These are phyloP conservation scores for Neohortaea acidophila DNA, from an alignment of 495 filamentous ascomycete genomes.

Conservation along the genomic window DNA sequence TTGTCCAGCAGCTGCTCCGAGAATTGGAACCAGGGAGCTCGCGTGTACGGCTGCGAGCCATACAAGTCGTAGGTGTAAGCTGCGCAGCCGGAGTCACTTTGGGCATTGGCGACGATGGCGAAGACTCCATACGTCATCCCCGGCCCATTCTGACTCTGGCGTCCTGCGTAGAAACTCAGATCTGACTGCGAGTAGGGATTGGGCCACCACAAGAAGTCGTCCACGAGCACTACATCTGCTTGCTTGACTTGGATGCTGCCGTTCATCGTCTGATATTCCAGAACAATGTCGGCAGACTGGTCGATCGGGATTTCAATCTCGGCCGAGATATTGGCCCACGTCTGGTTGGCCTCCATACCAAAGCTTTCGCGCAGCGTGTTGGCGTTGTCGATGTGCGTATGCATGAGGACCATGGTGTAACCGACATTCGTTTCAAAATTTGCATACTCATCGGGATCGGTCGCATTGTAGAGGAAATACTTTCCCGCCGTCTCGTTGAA, in stretches of 20 bases:
- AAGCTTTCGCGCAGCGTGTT: constrained; percentile 43
- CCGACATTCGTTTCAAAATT: constrained; percentile 57
- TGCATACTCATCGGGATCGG: constrained; percentile 67
- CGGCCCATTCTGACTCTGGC: constrained; percentile 46
- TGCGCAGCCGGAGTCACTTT: constrained; percentile 46
- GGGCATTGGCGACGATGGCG: constrained; percentile 42
- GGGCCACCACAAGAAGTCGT: constrained; percentile 40
- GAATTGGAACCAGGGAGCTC: constrained; percentile 44
- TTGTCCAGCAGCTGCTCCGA: constrained; percentile 59
- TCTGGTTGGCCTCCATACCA: constrained; percentile 32
- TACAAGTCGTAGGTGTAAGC: constrained; percentile 49
- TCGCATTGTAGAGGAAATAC: constrained; percentile 49
- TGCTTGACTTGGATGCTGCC: constrained; percentile 48
- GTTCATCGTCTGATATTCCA: constrained; percentile 54
- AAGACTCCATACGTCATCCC: constrained; percentile 57
- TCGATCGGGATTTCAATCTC: constrained; percentile 28
- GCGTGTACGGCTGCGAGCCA: constrained; percentile 37
- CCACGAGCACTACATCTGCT: constrained; percentile 47
- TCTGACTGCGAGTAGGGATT: constrained; percentile 43
- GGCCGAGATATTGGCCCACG: constrained; percentile 24
- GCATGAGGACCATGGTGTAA: constrained; percentile 54
- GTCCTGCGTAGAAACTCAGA: constrained; percentile 49
- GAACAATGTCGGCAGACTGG: constrained; percentile 39
- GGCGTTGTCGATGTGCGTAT: constrained; percentile 40
- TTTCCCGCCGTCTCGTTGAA: constrained; percentile 36